phyloP scores from a whole-genome alignment of 2,329 filamentous ascomycete genomes.

The Trichoderma gracile region DNA sequence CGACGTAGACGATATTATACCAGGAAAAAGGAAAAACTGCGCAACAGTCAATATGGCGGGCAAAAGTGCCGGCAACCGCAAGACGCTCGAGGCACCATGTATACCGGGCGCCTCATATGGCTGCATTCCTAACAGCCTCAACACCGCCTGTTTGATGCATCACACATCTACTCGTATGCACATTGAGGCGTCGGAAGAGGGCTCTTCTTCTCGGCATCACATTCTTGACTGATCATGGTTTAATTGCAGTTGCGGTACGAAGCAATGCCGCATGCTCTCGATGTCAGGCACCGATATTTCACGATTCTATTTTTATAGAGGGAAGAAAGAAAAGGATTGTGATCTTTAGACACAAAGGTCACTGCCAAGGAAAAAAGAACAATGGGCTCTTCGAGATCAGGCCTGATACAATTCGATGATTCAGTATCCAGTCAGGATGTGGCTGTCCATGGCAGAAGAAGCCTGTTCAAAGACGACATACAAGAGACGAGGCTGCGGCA shows the following conservation, averaged over 20 bases:
- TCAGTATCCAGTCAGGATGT: background rate
- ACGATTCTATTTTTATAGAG: background rate
- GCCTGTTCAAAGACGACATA: background rate
- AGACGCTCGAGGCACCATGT: slow-evolving; percentile 18
- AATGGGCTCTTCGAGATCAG: background rate
- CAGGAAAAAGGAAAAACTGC: background rate
- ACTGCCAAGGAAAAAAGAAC: background rate
- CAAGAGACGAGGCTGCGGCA: background rate
- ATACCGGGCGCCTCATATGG: slow-evolving; percentile 11
- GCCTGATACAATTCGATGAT: too few relatives aligned
- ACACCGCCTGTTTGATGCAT: background rate
- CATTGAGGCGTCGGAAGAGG: background rate
- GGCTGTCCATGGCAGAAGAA: background rate
- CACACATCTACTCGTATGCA: background rate
- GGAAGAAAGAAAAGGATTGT: background rate
- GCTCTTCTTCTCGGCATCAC: background rate
- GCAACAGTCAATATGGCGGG: background rate
- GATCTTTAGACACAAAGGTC: background rate
- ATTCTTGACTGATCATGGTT: background rate
- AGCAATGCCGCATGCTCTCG: background rate
- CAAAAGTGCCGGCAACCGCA: background rate
- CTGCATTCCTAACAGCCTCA: background rate
- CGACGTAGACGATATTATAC: background rate
- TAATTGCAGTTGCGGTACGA: background rate
- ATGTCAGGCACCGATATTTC: background rate